Conservation (phyloP, 495 filamentous ascomycete species). For the Hypoxylon intermedium region DNA sequence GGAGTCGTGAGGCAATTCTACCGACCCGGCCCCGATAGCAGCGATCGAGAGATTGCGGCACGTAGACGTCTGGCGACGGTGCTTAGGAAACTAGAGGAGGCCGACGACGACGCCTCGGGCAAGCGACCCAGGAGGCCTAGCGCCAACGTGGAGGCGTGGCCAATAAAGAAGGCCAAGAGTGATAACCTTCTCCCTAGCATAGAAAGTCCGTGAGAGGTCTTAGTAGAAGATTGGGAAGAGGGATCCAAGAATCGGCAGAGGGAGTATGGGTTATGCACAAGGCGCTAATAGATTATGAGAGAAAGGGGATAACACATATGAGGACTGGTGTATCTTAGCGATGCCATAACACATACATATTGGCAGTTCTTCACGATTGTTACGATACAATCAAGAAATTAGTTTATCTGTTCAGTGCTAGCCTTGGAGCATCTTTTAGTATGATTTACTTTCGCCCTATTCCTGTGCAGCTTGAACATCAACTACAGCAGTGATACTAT, state of each 20-base stretch:
- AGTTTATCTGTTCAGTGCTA: too few relatives aligned
- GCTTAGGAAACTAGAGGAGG: constrained; percentile 47
- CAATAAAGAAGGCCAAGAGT: constrained; percentile 36
- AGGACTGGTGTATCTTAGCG: background rate
- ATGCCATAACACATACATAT: background rate
- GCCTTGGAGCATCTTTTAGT: too few relatives aligned
- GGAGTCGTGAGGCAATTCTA: constrained; percentile 58
- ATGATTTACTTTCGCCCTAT: too few relatives aligned
- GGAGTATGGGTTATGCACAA: too few relatives aligned
- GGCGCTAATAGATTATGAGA: too few relatives aligned
- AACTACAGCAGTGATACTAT: too few relatives aligned
- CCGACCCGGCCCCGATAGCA: constrained; percentile 52
- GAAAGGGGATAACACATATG: background rate
- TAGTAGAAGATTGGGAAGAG: background rate
- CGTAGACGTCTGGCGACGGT: constrained; percentile 51
- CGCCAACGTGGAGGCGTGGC: constrained; percentile 38
- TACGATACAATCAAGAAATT: too few relatives aligned
- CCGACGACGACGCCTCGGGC: constrained; percentile 37
- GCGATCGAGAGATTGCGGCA: constrained; percentile 54
- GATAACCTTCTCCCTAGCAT: constrained; percentile 2
- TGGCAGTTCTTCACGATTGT: background rate
- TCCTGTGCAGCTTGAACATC: too few relatives aligned
- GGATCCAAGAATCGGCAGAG: background rate
- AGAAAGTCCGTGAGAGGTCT: background rate
- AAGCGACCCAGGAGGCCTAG: constrained; percentile 41